phyloP scores from a whole-genome alignment of 192 early-diverging fungal species.

The Dissophora globulifera region DNA sequence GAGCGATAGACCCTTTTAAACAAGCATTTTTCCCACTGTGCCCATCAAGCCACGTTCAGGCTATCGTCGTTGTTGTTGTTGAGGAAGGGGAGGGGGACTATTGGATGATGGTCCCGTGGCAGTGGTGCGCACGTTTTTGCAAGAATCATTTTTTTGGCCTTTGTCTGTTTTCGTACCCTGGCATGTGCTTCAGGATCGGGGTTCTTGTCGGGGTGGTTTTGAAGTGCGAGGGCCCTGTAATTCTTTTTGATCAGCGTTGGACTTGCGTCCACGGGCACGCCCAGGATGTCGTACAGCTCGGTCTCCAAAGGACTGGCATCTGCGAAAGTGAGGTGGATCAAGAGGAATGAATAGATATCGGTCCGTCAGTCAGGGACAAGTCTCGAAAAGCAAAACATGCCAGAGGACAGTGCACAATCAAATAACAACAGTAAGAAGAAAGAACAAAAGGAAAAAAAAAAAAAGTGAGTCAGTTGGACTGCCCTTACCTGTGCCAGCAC shows the following conservation, averaged over 20 bases:
- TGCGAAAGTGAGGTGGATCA: conserved; percentile 3
- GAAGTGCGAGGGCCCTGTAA: conserved; percentile 85
- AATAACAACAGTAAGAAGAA: not conserved
- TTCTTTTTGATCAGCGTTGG: conserved; percentile 92
- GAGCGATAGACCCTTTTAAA: no score
- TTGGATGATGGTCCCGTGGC: no score
- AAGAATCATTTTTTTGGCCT: no score
- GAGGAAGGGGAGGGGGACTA: no score
- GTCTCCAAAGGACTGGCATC: conserved; percentile 84
- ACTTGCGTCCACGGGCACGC: conserved; percentile 78
- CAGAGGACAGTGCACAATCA: not conserved
- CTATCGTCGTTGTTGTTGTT: no score
- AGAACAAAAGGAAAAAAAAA: no score
- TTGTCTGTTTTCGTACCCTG: conserved; percentile 57
- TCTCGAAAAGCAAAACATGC: no score
- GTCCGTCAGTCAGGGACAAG: no score
- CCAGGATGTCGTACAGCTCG: conserved; percentile 92
- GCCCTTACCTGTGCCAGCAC: conserved; percentile 41
- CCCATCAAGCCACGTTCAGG: no score
- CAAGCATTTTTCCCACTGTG: no score
- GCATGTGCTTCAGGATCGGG: conserved; percentile 76
- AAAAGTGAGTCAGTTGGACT: conserved; percentile 5
- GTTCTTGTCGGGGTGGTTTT: conserved; percentile 94
- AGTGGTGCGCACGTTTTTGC: no score
- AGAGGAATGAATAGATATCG: no score